phyloP scores from a whole-genome alignment of 192 early-diverging fungal genomes.

The Gigaspora rosea region DNA sequence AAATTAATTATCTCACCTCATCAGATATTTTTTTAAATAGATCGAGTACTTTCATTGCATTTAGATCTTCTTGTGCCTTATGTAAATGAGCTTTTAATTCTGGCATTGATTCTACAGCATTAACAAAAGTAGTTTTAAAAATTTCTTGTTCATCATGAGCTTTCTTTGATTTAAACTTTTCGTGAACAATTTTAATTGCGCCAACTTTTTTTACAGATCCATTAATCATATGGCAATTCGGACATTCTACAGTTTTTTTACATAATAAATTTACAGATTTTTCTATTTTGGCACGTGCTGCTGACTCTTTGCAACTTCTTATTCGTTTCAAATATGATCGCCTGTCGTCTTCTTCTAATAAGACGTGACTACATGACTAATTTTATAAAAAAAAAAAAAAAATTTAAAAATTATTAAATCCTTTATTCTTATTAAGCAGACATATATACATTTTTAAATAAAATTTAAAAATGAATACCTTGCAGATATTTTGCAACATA shows the following conservation, averaged over 20 bases:
- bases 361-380: constrained; percentile 83
- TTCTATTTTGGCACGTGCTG: constrained; percentile 72
- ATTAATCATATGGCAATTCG: constrained; percentile 79
- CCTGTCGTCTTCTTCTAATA: constrained; percentile 80
- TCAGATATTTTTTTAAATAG: constrained; percentile 85
- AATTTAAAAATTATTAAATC: background rate
- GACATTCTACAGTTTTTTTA: constrained; percentile 86
- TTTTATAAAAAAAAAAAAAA: too few relatives aligned
- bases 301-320: constrained; percentile 78
- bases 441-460: too few relatives aligned
- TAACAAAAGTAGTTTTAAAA: constrained; percentile 76
- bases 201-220: constrained; percentile 95
- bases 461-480: constrained; percentile 52
- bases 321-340: constrained; percentile 70
- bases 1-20: constrained; percentile 55
- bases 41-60: constrained; percentile 81
- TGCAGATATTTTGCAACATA: constrained; percentile 97
- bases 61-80: constrained; percentile 93
- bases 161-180: constrained; percentile 85
- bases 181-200: constrained; percentile 92
- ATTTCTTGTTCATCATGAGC: constrained; percentile 70
- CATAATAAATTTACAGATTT: constrained; percentile 84
- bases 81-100: constrained; percentile 73
- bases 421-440: too few relatives aligned
- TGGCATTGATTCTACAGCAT: constrained; percentile 70